A percentile compares a stretch with the other conserved stretches of the same genome.
These are phyloP conservation scores for Arachnomyces sp. DNA, from an alignment of 2,329 filamentous ascomycete genomes.

Conservation along the genomic window DNA sequence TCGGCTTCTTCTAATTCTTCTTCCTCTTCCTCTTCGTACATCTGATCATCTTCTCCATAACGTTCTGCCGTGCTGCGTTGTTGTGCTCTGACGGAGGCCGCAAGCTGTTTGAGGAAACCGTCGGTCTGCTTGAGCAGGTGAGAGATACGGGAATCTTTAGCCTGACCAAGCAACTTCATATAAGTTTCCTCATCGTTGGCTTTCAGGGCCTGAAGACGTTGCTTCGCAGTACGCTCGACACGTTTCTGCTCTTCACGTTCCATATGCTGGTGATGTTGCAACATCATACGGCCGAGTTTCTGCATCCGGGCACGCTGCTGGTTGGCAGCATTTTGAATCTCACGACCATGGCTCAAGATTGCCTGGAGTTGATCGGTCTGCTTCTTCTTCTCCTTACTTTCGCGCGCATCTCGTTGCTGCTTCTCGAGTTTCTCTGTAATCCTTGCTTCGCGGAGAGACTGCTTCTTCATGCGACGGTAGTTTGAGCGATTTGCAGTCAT, in stretches of 20 bases:
- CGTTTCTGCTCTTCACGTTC: slow-evolving; percentile 99
- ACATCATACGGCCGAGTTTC: slow-evolving; percentile 86
- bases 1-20: slow-evolving; percentile 62
- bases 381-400: slow-evolving; percentile 96
- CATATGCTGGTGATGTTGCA: slow-evolving; percentile 84
- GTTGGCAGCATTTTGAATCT: slow-evolving; percentile 62
- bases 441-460: slow-evolving; percentile 85
- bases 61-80: slow-evolving; percentile 74
- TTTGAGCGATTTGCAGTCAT: slow-evolving; percentile 92
- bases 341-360: slow-evolving; percentile 72
- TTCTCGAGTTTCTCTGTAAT: slow-evolving; percentile 99
- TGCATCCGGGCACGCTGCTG: slow-evolving; percentile 66
- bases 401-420: slow-evolving; percentile 91
- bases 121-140: slow-evolving; percentile 95
- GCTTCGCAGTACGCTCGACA: slow-evolving; percentile 94
- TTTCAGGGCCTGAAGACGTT: slow-evolving; percentile 97
- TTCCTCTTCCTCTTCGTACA: slow-evolving; percentile 55
- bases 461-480: slow-evolving; percentile 95
- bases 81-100: slow-evolving; percentile 87
- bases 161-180: slow-evolving; percentile 92
- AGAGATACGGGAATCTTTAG: slow-evolving; percentile 98
- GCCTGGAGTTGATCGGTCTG: slow-evolving; percentile 86
- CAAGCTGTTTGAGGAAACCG: slow-evolving; percentile 91
- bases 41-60: slow-evolving; percentile 59
- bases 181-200: slow-evolving; percentile 99